Percentiles rank a stretch among this genome's conserved stretches.
Conservation (phyloP, 2,329 filamentous ascomycete species). For the Aspergillus caelatus region DNA sequence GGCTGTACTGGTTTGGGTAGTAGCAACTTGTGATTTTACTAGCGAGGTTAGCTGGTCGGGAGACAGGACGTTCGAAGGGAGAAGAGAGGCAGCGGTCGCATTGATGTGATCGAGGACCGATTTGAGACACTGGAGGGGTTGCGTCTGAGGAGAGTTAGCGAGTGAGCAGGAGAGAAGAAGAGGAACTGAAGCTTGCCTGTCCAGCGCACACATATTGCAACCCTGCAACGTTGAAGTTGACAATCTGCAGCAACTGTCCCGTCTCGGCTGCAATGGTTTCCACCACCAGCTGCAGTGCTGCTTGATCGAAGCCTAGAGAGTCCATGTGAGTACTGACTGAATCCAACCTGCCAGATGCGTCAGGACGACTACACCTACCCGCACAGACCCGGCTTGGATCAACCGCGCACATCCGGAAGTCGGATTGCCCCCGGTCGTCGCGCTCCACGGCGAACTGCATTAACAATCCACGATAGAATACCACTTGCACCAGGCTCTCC, state of each 20-base stretch:
- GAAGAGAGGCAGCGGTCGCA: constrained; percentile 72
- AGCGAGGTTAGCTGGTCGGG: not conserved
- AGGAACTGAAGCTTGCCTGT: constrained; percentile 48
- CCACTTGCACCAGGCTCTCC: constrained; percentile 94
- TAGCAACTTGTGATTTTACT: not conserved
- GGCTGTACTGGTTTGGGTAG: constrained; percentile 36
- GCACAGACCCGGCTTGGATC: constrained; percentile 84
- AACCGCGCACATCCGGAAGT: constrained; percentile 99
- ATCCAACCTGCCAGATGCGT: no score
- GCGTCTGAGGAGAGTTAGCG: not conserved
- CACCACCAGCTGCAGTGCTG: constrained; percentile 93
- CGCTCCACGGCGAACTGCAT: constrained; percentile 99
- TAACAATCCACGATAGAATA: constrained; percentile 97
- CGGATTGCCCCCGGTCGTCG: constrained; percentile 87
- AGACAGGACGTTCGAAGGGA: not conserved
- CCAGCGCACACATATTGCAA: constrained; percentile 71
- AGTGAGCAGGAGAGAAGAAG: not conserved
- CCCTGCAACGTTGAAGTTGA: constrained; percentile 84
- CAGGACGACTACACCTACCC: not conserved
- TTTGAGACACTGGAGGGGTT: constrained; percentile 43
- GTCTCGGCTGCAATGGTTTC: constrained; percentile 93
- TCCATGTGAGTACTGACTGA: not conserved
- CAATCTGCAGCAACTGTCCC: constrained; percentile 94
- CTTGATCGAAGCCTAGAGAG: constrained; percentile 97
- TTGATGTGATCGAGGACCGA: not conserved